Percentiles rank a stretch among this genome's conserved stretches.
These are phyloP conservation scores for Amylocystis lapponica DNA, from an alignment of 768 basidiomycete species.

Conservation along the genomic window DNA sequence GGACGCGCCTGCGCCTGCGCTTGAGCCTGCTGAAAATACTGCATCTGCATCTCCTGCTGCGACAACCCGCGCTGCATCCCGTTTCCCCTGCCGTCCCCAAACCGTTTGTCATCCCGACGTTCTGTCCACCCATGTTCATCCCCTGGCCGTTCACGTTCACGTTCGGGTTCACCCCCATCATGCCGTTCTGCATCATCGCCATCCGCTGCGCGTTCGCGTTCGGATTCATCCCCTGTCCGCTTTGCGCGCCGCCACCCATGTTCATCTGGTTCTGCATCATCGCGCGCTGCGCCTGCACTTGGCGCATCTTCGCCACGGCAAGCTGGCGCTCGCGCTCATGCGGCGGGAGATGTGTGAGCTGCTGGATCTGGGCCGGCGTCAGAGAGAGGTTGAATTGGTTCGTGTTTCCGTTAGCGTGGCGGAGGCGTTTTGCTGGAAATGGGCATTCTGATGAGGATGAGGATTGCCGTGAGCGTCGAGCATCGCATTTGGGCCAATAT, in stretches of 20 bases:
- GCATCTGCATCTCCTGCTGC: conserved; percentile 16
- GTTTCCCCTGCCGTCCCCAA: conserved; percentile 2
- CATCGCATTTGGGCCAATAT: too few species aligned
- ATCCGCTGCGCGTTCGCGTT: conserved; percentile 3
- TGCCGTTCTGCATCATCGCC: conserved; percentile 1
- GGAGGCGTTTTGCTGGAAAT: too few species aligned
- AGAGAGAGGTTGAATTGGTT: too few species aligned
- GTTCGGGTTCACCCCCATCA: conserved; percentile 5
- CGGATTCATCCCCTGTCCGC: conserved; percentile 1
- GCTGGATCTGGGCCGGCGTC: conserved; percentile 15
- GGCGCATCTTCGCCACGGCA: conserved; percentile 14
- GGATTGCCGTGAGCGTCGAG: too few species aligned
- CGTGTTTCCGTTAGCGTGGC: conserved; percentile 14
- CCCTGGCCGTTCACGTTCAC: conserved; percentile 8
- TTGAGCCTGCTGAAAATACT: conserved; percentile 18
- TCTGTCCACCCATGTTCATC: conserved; percentile 7
- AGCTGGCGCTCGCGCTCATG: conserved; percentile 18
- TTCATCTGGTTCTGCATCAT: conserved; percentile 10
- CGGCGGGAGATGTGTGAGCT: conserved; percentile 24
- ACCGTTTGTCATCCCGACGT: background rate
- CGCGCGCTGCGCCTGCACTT: conserved; percentile 23
- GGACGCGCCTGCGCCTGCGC: too few species aligned
- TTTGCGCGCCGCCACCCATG: background rate
- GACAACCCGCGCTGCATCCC: conserved; percentile 16
- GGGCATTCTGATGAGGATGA: too few species aligned